Evolutionary conservation across 768 basidiomycete genomes (phyloP).

Genomic region (Russula dissimulans): DNA sequence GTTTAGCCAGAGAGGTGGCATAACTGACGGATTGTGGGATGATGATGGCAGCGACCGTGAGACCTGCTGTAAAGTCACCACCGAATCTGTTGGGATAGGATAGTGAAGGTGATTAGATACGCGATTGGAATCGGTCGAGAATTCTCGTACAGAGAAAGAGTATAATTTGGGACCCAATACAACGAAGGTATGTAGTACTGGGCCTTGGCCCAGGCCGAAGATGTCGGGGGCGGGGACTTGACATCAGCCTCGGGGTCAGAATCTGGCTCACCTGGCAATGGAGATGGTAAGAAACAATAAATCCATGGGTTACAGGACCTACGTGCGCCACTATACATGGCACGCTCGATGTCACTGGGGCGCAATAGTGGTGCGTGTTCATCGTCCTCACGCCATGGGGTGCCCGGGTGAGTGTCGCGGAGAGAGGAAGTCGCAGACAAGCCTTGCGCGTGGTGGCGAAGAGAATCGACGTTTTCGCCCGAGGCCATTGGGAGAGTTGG

Average conservation of each 20-base stretch:
- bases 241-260: background rate
- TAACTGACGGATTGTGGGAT: slow-evolving; percentile 89
- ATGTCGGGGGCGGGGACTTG: background rate
- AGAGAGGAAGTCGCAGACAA: background rate
- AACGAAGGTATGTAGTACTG: slow-evolving; percentile 73
- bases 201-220: slow-evolving; percentile 34
- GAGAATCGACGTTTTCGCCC: background rate
- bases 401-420: background rate
- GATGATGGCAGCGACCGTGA: slow-evolving; percentile 78
- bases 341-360: slow-evolving; percentile 9
- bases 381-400: slow-evolving; percentile 9
- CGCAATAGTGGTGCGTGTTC: slow-evolving; percentile 10
- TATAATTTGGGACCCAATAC: slow-evolving; percentile 75
- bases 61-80: slow-evolving; percentile 73
- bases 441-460: background rate
- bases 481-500: background rate
- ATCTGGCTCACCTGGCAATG: background rate
- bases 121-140: background rate
- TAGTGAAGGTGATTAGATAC: slow-evolving; percentile 28
- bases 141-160: slow-evolving; percentile 47
- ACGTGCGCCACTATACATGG: background rate
- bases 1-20: slow-evolving; percentile 76
- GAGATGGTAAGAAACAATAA: background rate
- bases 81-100: slow-evolving; percentile 33
- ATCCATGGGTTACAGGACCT: background rate